phyloP scores from a whole-genome alignment of 2,329 filamentous ascomycete species.

The Aspergillus alliaceus region DNA sequence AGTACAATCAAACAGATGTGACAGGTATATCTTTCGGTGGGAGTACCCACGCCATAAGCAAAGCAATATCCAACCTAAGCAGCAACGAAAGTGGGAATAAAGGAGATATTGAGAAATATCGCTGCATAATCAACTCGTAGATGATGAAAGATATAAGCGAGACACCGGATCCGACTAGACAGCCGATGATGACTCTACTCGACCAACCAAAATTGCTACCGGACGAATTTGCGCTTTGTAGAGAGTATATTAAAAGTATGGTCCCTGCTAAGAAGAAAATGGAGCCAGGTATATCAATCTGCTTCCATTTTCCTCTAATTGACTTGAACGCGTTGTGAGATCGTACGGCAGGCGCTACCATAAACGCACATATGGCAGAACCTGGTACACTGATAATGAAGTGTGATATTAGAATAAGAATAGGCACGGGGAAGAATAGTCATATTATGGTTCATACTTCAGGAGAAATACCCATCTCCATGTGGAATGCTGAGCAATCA shows the following conservation, averaged over 20 bases:
- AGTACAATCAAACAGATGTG: no score
- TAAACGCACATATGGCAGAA: not conserved
- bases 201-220: not conserved
- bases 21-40: no score
- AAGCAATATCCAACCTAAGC: not conserved
- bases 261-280: not conserved
- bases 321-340: not conserved
- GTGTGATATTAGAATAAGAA: slow-evolving; percentile 1
- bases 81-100: not conserved
- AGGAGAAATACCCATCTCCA: slow-evolving; percentile 16
- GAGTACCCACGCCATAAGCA: not conserved
- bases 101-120: not conserved
- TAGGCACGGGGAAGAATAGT: slow-evolving; percentile 13
- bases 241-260: not conserved
- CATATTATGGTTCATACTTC: slow-evolving; percentile 5
- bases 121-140: not conserved
- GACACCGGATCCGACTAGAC: not conserved
- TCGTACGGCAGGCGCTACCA: not conserved
- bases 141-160: not conserved
- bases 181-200: not conserved
- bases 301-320: not conserved
- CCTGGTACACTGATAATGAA: not conserved
- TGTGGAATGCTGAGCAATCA: slow-evolving; percentile 8
- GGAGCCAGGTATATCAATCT: not conserved
- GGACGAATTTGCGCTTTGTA: not conserved